Evolutionary conservation across 805 yeast genomes (phyloP).

Genomic region (Starmera quercuum): DNA sequence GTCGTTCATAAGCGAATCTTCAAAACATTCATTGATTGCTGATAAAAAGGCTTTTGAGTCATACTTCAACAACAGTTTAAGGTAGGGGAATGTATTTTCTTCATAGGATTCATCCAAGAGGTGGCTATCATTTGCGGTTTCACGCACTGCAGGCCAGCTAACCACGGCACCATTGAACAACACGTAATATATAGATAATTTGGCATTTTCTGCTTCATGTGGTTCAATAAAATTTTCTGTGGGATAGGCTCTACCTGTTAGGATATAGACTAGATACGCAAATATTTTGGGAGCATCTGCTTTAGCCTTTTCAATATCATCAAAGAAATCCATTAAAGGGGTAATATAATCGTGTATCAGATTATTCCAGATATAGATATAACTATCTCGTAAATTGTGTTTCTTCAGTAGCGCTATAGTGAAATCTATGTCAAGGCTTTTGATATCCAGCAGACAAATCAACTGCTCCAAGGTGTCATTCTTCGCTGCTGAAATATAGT

Average conservation of each 20-base stretch:
- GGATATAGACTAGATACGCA: conserved; percentile 57
- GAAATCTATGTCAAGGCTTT: conserved; percentile 68
- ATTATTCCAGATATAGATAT: conserved; percentile 64
- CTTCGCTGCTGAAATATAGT: conserved; percentile 32
- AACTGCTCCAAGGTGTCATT: conserved; percentile 55
- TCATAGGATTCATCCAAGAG: conserved; percentile 20
- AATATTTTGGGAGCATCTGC: conserved; percentile 29
- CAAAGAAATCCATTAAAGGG: conserved; percentile 58
- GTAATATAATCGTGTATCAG: conserved; percentile 63
- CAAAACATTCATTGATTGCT: conserved; percentile 75
- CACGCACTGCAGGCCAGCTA: conserved; percentile 35
- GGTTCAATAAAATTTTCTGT: conserved; percentile 43
- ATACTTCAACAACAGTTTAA: conserved; percentile 45
- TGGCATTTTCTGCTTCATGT: conserved; percentile 31
- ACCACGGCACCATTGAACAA: conserved; percentile 52
- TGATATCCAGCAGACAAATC: conserved; percentile 60
- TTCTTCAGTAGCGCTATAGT: conserved; percentile 56
- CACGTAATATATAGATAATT: conserved; percentile 43
- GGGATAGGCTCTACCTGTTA: conserved; percentile 80
- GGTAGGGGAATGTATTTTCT: conserved; percentile 58
- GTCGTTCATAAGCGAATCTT: conserved; percentile 68
- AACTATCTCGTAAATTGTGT: conserved; percentile 51
- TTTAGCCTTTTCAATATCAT: conserved; percentile 18
- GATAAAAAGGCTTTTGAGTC: conserved; percentile 56
- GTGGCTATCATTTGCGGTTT: conserved; percentile 28